Evolutionary conservation across 345 rosid species (phyloP).

Genomic region (Firmiana major): DNA sequence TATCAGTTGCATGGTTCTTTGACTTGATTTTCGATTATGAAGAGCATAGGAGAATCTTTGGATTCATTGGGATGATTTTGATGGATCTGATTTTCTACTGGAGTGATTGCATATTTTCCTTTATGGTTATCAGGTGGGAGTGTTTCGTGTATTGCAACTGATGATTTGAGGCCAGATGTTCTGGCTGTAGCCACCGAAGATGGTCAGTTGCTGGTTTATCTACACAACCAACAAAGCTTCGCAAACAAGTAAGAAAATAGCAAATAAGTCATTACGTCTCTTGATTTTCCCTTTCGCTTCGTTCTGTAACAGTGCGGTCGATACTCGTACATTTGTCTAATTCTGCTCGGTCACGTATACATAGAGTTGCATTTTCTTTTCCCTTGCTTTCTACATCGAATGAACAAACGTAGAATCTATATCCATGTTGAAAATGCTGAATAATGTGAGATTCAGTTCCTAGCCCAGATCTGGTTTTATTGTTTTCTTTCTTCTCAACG

Average conservation of each 20-base stretch:
- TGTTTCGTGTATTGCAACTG: slow-evolving; percentile 66
- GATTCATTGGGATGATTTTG: background rate
- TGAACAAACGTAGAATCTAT: background rate
- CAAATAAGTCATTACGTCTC: background rate
- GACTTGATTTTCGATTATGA: background rate
- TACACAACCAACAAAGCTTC: slow-evolving; percentile 8
- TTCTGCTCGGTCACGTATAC: background rate
- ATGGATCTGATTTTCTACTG: background rate
- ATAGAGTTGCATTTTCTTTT: background rate
- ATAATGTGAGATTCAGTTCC: too few species aligned
- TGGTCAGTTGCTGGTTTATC: slow-evolving; percentile 66
- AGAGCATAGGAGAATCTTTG: background rate
- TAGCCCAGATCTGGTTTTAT: too few species aligned
- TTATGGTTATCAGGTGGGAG: slow-evolving; percentile 41
- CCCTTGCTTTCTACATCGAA: background rate
- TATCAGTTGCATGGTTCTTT: background rate
- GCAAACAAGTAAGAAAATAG: background rate
- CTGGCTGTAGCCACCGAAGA: slow-evolving; percentile 51
- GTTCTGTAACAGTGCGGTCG: background rate
- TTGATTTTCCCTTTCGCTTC: background rate
- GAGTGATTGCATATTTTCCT: background rate
- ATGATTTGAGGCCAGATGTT: slow-evolving; percentile 47
- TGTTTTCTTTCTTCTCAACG: too few species aligned
- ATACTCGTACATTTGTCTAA: background rate
- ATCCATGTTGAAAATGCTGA: background rate